These are phyloP conservation scores for Lactarius deliciosus DNA, from an alignment of 768 basidiomycete species.

Conservation along the genomic window DNA sequence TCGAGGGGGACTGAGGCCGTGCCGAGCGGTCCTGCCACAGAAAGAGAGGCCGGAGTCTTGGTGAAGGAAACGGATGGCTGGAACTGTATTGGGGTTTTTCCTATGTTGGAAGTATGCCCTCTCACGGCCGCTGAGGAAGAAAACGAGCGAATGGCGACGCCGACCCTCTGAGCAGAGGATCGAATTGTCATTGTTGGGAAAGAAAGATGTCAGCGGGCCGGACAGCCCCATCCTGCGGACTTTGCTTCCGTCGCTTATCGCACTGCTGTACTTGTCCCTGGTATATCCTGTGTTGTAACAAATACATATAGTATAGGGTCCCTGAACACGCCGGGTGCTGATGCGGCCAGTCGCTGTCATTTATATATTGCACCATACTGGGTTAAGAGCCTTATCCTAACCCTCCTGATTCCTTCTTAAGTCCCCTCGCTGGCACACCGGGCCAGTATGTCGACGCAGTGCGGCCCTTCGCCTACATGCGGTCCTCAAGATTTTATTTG, in stretches of 20 bases:
- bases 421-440: neutral
- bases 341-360: neutral
- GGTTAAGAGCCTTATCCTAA: neutral
- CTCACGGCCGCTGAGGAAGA: slow-evolving; percentile 19
- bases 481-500: neutral
- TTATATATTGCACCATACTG: neutral
- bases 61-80: slow-evolving; percentile 49
- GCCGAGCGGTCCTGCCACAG: slow-evolving; percentile 62
- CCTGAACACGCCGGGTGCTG: neutral
- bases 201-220: neutral
- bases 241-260: neutral
- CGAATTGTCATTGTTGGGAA: slow-evolving; percentile 17
- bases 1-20: slow-evolving; percentile 48
- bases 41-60: slow-evolving; percentile 39
- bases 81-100: slow-evolving; percentile 50
- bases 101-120: slow-evolving; percentile 45
- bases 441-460: slow-evolving; percentile 1
- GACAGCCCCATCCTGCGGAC: neutral
- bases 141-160: slow-evolving; percentile 22
- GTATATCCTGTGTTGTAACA: neutral
- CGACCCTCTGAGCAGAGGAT: slow-evolving; percentile 17
- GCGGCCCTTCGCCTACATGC: too few species aligned
- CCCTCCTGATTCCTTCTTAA: neutral
- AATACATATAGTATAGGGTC: neutral
- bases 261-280: neutral